These are phyloP conservation scores for Sisymbrium altissimum DNA, from an alignment of 345 rosid genomes.

Conservation along the genomic window DNA sequence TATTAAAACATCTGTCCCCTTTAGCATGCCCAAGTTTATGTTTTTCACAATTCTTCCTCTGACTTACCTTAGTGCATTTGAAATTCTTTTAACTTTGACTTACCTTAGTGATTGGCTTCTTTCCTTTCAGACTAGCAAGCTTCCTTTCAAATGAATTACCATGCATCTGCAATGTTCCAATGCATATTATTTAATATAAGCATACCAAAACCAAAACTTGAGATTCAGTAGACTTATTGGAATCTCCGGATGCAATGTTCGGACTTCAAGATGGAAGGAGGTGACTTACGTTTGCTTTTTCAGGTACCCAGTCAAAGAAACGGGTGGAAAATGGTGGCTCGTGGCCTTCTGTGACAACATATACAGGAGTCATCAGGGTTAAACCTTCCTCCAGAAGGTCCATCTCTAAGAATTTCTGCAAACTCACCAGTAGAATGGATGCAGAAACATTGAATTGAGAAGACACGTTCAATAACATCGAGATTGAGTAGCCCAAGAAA, in stretches of 20 bases:
- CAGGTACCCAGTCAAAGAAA: constrained; percentile 74
- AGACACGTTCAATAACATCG: neutral
- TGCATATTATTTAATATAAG: neutral
- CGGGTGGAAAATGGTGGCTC: constrained; percentile 78
- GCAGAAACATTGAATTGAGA: neutral
- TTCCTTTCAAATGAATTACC: constrained; percentile 92
- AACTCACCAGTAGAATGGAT: constrained; percentile 28
- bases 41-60: neutral
- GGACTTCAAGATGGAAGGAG: neutral
- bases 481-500: neutral
- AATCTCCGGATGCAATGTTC: neutral
- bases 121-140: constrained; percentile 69
- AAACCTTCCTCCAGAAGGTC: constrained; percentile 56
- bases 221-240: neutral
- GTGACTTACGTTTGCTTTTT: constrained; percentile 56
- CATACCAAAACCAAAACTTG: neutral
- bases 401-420: constrained; percentile 64
- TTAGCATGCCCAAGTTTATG: neutral
- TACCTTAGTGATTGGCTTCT: constrained; percentile 43
- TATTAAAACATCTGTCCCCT: neutral
- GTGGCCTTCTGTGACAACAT: constrained; percentile 66
- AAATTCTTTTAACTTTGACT: constrained; percentile 19
- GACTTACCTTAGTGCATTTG: too few species aligned
- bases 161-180: constrained; percentile 48
- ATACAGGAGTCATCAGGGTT: constrained; percentile 53